Percentiles rank a stretch among this genome's conserved stretches.
Evolutionary conservation across 768 basidiomycete species (phyloP).

Genomic region (Phaeolepiota aurea): DNA sequence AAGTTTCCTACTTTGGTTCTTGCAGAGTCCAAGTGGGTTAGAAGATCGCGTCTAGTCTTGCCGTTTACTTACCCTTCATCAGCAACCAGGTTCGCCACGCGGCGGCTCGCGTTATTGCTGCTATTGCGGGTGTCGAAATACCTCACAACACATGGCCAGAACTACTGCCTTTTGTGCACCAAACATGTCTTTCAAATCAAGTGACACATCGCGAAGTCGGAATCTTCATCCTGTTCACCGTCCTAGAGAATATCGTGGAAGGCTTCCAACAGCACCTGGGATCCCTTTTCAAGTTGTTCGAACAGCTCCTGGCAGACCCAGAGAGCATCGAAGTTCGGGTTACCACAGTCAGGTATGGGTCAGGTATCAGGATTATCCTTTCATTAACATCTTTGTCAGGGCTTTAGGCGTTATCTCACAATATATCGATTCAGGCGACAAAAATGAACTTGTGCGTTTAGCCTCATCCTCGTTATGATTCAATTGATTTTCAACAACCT

Average conservation of each 20-base stretch:
- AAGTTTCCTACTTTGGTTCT: constrained; percentile 75
- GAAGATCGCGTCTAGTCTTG: constrained; percentile 4
- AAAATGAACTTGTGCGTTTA: constrained; percentile 68
- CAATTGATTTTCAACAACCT: no score
- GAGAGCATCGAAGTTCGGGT: constrained; percentile 88
- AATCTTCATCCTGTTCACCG: constrained; percentile 81
- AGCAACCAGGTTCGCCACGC: constrained; percentile 92
- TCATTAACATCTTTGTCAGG: constrained; percentile 22
- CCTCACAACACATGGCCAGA: constrained; percentile 72
- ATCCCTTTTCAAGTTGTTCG: constrained; percentile 76
- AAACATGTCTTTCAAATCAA: constrained; percentile 60
- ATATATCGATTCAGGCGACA: constrained; percentile 85
- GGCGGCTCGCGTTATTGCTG: constrained; percentile 85
- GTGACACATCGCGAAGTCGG: constrained; percentile 86
- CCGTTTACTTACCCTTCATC: constrained; percentile 10
- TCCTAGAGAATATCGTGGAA: constrained; percentile 87
- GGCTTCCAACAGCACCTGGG: constrained; percentile 73
- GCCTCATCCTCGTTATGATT: no score
- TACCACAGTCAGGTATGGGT: constrained; percentile 66
- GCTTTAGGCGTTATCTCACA: constrained; percentile 91
- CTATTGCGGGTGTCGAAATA: constrained; percentile 87
- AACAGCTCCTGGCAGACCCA: constrained; percentile 63
- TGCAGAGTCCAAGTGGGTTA: constrained; percentile 64
- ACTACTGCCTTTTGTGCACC: constrained; percentile 82
- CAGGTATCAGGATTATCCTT: background rate